These are phyloP conservation scores for Fusarium neocosmosporiellum DNA, from an alignment of 2,329 filamentous ascomycete genomes.

Conservation along the genomic window DNA sequence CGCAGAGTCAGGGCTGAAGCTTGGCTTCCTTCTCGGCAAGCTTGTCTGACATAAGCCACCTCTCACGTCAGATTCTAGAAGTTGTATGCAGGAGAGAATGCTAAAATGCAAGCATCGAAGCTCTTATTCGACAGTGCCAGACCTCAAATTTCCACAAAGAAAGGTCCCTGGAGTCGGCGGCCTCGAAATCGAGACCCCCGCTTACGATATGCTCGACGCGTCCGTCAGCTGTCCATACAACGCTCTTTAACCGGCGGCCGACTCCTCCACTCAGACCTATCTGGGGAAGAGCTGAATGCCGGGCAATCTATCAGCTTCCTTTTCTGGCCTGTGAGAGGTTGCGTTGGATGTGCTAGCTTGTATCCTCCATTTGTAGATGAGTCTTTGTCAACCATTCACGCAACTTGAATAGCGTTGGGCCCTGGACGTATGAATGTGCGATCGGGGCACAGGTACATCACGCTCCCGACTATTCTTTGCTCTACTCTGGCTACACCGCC, in stretches of 20 bases:
- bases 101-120: background rate
- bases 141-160: background rate
- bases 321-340: background rate
- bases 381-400: background rate
- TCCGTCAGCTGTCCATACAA: background rate
- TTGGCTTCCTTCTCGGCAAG: background rate
- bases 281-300: background rate
- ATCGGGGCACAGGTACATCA: background rate
- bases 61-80: conserved; percentile 1
- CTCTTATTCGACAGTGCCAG: background rate
- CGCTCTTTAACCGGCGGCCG: background rate
- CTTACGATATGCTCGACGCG: background rate
- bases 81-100: background rate
- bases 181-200: background rate
- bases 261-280: background rate
- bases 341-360: background rate
- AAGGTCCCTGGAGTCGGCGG: background rate
- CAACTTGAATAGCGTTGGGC: background rate
- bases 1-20: background rate
- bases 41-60: background rate
- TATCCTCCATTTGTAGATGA: background rate
- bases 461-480: background rate
- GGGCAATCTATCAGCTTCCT: background rate
- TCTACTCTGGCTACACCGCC: background rate
- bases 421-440: background rate